Base-by-base conservation (phyloP, 2,329 filamentous ascomycete species). In the Coleophoma crateriformis region DNA sequence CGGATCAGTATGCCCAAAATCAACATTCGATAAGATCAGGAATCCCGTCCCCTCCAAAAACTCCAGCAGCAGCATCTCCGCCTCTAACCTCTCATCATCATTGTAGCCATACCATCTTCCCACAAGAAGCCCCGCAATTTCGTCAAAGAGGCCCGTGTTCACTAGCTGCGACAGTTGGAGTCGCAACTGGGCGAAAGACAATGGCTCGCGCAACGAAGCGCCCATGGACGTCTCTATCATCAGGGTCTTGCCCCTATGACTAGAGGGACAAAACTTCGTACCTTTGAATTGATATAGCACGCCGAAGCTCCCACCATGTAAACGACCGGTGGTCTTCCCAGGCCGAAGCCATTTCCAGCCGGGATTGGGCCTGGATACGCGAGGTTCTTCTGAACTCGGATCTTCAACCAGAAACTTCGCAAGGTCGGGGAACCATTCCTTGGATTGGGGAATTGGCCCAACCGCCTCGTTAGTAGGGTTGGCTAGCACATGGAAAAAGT, bases 1-100 rank as follows among this genome's bases (percentile, higher is more conserved):
- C n/a, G 56, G 56, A 52, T 45, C 50, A 45, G 53, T 54, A 50
- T 55, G 55, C 10, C 53, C 55, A 40, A 54, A 33, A 48, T 55
- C 55, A n/a, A 57, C 53, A 34, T 50, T 50, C 27, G 50, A 32
- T 33, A 57, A 34, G 35, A 57, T 47, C 6, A 50, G 53, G 22
- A 47, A 54, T 19, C 32, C 33, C n/a, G 38, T 33, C 11, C 41
- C 50, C 38, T 52, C 27, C 38, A 46, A 44, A 34, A 49, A 33
- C 19, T 49, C 51, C 17, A 39, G 32, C 12, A 57, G 39, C 33
- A 55, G 45, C 22, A 46, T 33, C 37, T 48, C 35, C 32, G 47
- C 47, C 22, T 44, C 15, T 33, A 41, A 41, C 33, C 40, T 50
- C 42, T 46, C 38, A 37, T 52, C 37, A 33, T 49, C 50, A 15